These are phyloP conservation scores for Petunia hybrid DNA, from an alignment of 305 asterid genomes.

Conservation along the genomic window DNA sequence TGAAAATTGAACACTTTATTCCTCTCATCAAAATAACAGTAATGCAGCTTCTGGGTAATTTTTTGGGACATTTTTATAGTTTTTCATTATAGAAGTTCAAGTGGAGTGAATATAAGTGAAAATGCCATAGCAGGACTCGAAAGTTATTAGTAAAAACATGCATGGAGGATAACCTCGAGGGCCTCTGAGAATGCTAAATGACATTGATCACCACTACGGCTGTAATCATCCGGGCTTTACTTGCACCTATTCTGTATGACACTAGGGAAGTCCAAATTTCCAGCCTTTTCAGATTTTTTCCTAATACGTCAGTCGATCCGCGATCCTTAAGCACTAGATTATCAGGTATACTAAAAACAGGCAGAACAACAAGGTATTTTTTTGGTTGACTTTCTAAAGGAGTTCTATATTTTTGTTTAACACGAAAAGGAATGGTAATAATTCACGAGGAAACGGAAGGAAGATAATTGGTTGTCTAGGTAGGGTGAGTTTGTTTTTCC, in stretches of 20 bases:
- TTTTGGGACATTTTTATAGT: neutral
- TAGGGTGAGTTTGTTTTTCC: conserved; percentile 5
- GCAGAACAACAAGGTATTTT: neutral
- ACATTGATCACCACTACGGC: neutral
- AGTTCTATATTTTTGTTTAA: neutral
- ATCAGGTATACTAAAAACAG: conserved; percentile 7
- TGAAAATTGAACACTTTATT: neutral
- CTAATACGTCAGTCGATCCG: neutral
- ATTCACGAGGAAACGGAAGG: neutral
- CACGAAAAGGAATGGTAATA: neutral
- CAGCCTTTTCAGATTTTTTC: conserved; percentile 14
- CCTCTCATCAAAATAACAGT: neutral
- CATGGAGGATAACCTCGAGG: neutral
- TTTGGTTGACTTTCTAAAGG: neutral
- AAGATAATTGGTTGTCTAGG: neutral
- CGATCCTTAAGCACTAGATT: neutral
- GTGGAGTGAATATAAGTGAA: neutral
- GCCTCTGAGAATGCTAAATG: neutral
- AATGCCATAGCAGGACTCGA: neutral
- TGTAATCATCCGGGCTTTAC: neutral
- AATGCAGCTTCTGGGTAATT: neutral
- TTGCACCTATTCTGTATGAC: conserved; percentile 10
- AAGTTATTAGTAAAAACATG: neutral
- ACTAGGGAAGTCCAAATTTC: neutral
- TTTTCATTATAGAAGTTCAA: neutral